phyloP scores from a whole-genome alignment of 164 flowering plant genomes.

The Saururus chinensis region DNA sequence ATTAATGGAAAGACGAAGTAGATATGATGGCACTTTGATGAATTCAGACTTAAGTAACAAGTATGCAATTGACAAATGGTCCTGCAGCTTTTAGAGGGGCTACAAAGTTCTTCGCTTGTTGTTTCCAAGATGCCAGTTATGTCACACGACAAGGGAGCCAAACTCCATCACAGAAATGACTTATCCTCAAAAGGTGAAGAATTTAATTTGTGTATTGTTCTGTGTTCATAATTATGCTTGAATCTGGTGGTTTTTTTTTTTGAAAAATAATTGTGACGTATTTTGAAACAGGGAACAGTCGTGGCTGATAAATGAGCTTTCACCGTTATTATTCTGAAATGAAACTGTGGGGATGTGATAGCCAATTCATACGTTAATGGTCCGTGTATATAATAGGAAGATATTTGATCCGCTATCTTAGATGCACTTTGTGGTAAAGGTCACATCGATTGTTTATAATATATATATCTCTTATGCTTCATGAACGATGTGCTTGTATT shows the following conservation, averaged over 20 bases:
- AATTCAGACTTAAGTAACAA: background rate
- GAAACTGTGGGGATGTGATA: too few relatives aligned
- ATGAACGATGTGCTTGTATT: too few relatives aligned
- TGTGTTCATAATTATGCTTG: background rate
- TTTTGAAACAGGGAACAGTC: slow-evolving; percentile 18
- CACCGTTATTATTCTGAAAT: too few relatives aligned
- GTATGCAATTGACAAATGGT: background rate
- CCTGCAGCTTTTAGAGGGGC: slow-evolving; percentile 31
- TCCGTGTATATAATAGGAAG: too few relatives aligned
- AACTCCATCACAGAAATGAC: slow-evolving; percentile 11
- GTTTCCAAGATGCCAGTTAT: slow-evolving; percentile 20
- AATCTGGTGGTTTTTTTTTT: background rate
- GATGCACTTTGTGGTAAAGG: too few relatives aligned
- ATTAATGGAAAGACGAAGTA: too few relatives aligned
- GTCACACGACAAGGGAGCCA: slow-evolving; percentile 23
- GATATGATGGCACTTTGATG: background rate
- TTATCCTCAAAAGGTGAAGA: slow-evolving; percentile 14
- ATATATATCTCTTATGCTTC: too few relatives aligned
- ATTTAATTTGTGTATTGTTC: too few relatives aligned
- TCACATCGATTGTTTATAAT: too few relatives aligned
- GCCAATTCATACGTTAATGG: too few relatives aligned
- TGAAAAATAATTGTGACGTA: background rate
- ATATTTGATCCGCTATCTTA: too few relatives aligned
- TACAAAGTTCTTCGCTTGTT: slow-evolving; percentile 25
- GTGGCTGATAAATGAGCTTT: slow-evolving; percentile 2